Evolutionary conservation across 2,329 filamentous ascomycete genomes (phyloP).

Genomic region (Alternaria burnsii): DNA sequence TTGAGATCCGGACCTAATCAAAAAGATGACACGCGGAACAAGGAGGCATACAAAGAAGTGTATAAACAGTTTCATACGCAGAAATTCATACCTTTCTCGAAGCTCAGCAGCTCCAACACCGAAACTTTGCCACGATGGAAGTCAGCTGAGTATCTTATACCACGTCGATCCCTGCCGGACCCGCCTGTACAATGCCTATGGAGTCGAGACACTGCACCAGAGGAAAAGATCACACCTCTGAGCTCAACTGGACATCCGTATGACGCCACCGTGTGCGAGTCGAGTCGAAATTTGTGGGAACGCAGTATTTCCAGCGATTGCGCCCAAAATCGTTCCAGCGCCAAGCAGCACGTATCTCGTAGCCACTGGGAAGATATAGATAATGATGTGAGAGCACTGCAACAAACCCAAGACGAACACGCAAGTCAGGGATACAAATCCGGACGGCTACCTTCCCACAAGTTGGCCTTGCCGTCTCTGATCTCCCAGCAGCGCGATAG

Average conservation of each 20-base stretch:
- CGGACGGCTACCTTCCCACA: conserved; percentile 10
- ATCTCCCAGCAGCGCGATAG: neutral
- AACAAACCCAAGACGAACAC: conserved; percentile 6
- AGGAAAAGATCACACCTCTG: neutral
- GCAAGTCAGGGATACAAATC: conserved; percentile 20
- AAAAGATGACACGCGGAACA: neutral
- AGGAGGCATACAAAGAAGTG: neutral
- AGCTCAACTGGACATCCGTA: neutral
- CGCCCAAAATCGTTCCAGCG: conserved; percentile 7
- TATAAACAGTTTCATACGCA: neutral
- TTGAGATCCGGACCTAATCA: neutral
- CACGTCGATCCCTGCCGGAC: neutral
- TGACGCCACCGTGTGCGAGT: neutral
- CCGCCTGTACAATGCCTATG: neutral
- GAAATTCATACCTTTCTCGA: neutral
- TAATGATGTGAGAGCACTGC: neutral
- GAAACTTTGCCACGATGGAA: neutral
- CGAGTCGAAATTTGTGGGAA: neutral
- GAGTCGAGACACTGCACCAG: neutral
- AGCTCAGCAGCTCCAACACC: neutral
- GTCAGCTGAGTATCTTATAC: neutral
- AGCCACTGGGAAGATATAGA: conserved; percentile 6
- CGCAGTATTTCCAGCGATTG: neutral
- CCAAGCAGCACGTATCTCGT: conserved; percentile 2
- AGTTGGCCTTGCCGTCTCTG: neutral